Conservation (phyloP, 2,329 filamentous ascomycete species). For the Tolypocladium album region DNA sequence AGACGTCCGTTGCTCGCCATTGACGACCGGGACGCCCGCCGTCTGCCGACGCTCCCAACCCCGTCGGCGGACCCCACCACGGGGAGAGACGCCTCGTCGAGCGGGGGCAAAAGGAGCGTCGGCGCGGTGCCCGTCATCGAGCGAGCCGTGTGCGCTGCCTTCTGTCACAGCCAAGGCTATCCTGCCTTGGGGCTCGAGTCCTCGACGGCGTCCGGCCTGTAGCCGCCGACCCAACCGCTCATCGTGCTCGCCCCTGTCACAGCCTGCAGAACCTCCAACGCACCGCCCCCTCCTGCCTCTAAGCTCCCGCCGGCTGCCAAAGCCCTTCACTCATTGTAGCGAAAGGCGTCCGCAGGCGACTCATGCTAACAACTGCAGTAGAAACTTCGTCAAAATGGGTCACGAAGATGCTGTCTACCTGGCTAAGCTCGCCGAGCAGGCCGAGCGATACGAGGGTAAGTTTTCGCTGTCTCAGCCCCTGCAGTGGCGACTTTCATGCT, state of each 20-base stretch:
- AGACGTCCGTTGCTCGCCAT: not conserved
- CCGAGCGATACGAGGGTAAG: conserved; percentile 98
- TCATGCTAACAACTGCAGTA: not conserved
- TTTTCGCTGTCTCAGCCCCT: conserved; percentile 10
- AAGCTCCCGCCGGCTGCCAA: not conserved
- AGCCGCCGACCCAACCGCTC: not conserved
- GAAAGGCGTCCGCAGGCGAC: not conserved
- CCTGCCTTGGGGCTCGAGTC: not conserved
- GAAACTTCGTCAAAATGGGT: conserved; percentile 61
- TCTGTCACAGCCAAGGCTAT: not conserved
- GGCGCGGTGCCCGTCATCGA: not conserved
- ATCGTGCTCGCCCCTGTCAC: not conserved
- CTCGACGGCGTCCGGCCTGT: not conserved
- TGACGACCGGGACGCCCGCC: not conserved
- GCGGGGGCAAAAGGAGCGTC: not conserved
- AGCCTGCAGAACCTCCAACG: not conserved
- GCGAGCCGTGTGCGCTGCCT: not conserved
- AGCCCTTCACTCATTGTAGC: not conserved
- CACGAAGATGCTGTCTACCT: conserved; percentile 99
- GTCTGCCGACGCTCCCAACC: not conserved
- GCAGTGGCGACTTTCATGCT: conserved; percentile 8
- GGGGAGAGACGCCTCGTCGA: not conserved
- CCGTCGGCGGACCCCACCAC: not conserved
- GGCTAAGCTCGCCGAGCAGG: conserved; percentile 99
- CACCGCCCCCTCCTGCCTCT: not conserved